Evolutionary conservation across 345 rosid genomes (phyloP).

Genomic region (Excoecaria cochinchinensis): DNA sequence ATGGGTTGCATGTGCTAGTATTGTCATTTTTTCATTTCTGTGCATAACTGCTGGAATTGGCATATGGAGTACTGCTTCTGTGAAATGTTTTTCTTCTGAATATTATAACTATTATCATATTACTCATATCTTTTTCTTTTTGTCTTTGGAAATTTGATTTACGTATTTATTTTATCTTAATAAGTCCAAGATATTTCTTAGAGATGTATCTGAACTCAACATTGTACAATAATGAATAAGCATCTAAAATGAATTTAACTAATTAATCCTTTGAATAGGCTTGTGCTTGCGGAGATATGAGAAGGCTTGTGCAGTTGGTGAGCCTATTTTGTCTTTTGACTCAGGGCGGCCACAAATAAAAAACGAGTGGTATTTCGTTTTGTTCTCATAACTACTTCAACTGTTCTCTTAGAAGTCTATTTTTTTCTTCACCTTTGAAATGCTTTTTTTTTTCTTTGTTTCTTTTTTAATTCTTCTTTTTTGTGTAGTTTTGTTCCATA

Average conservation of each 20-base stretch:
- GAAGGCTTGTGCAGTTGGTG: conserved; percentile 59
- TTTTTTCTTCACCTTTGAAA: background rate
- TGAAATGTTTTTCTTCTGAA: background rate
- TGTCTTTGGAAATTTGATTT: background rate
- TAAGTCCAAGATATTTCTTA: background rate
- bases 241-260: conserved; percentile 4
- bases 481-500: background rate
- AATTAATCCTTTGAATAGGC: conserved; percentile 36
- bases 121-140: background rate
- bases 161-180: background rate
- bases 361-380: conserved; percentile 65
- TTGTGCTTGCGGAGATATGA: conserved; percentile 70
- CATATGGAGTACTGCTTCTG: background rate
- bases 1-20: background rate
- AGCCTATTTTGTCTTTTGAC: conserved; percentile 61
- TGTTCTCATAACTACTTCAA: conserved; percentile 7
- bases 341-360: conserved; percentile 65
- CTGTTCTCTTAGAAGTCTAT: conserved; percentile 14
- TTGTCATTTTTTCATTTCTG: background rate
- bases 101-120: background rate
- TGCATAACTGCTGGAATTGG: background rate
- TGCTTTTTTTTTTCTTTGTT: background rate
- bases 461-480: background rate
- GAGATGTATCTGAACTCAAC: background rate
- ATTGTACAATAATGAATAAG: background rate